These are phyloP conservation scores for Talaromyces sp. DNA, from an alignment of 2,329 filamentous ascomycete genomes.

Conservation along the genomic window DNA sequence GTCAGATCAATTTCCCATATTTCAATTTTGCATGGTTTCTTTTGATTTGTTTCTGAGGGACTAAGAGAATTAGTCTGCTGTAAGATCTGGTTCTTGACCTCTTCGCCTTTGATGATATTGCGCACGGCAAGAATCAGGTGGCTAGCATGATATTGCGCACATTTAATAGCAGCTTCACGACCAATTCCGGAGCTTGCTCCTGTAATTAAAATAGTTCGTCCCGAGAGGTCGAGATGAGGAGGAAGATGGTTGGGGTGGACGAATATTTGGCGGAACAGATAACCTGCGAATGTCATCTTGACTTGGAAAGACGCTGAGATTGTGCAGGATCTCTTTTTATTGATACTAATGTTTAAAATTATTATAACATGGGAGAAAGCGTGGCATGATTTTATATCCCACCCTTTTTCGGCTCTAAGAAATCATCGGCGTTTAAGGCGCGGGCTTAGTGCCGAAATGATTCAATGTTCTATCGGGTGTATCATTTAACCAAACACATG, in stretches of 20 bases:
- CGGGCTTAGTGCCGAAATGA: too few relatives aligned
- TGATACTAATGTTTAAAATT: too few relatives aligned
- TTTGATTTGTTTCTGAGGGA: neutral
- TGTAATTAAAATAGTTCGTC: slow-evolving; percentile 3
- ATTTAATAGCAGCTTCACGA: slow-evolving; percentile 23
- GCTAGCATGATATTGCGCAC: neutral
- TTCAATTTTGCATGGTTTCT: neutral
- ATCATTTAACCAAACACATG: neutral
- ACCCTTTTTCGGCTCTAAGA: neutral
- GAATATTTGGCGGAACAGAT: neutral
- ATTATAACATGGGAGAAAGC: too few relatives aligned
- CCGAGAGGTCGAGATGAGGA: neutral
- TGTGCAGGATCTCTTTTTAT: too few relatives aligned
- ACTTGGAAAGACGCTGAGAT: neutral
- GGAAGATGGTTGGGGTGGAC: neutral
- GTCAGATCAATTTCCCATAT: neutral
- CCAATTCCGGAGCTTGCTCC: slow-evolving; percentile 21
- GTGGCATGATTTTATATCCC: neutral
- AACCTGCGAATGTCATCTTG: neutral
- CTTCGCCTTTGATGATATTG: neutral
- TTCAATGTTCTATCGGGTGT: too few relatives aligned
- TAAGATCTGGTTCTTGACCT: neutral
- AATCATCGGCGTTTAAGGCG: neutral
- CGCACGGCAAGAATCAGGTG: slow-evolving; percentile 2
- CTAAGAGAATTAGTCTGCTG: neutral